Conservation (phyloP, 495 filamentous ascomycete genomes). For the Trichoderma reesei region DNA sequence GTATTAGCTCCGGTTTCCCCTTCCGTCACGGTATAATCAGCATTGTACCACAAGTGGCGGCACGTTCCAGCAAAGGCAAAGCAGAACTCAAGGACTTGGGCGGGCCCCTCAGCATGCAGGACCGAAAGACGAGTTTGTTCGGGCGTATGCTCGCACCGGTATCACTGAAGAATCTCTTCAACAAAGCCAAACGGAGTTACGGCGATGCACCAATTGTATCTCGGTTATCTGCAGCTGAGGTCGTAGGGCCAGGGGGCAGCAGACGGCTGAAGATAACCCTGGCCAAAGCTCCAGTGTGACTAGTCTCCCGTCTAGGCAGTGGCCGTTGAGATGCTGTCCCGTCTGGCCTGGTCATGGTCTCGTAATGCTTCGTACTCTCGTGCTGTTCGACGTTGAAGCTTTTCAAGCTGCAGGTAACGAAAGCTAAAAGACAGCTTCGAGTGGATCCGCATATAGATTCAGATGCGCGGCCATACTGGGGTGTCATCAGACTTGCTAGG, state of each 20-base stretch:
- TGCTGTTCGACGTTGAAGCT: not conserved
- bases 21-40: no score
- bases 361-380: not conserved
- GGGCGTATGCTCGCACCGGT: not conserved
- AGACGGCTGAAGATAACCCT: conserved; percentile 1
- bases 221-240: conserved; percentile 8
- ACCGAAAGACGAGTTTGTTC: not conserved
- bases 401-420: not conserved
- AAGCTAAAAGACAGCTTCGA: not conserved
- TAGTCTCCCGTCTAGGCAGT: not conserved
- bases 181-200: not conserved
- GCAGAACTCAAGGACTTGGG: no score
- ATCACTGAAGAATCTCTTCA: not conserved
- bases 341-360: not conserved
- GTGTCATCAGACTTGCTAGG: not conserved
- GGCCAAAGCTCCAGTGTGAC: not conserved
- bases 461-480: not conserved
- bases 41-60: no score
- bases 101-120: no score
- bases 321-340: not conserved
- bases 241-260: not conserved
- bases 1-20: no score
- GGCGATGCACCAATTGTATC: not conserved
- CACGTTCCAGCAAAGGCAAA: no score
- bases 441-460: not conserved